These are phyloP conservation scores for Raffaelea ambrosiae DNA, from an alignment of 2,329 filamentous ascomycete genomes.

Conservation along the genomic window DNA sequence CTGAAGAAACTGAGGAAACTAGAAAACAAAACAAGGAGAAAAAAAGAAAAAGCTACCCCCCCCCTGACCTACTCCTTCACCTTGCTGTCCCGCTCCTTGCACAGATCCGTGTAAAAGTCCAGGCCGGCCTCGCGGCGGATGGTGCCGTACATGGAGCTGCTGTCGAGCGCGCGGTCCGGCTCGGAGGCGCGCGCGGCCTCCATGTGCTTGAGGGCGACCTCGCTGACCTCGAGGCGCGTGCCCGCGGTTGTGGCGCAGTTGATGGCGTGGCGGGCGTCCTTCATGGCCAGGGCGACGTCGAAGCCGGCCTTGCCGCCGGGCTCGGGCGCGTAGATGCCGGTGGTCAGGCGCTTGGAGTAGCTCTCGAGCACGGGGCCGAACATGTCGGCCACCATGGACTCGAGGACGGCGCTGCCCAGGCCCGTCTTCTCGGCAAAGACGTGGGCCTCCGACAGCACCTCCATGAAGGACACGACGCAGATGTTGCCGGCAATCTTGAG, in stretches of 20 bases:
- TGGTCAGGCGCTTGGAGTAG: conserved; percentile 6
- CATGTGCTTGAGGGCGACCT: conserved; percentile 2
- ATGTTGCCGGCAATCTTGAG: conserved; percentile 7
- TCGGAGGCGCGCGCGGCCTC: background rate
- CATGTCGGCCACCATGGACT: conserved; percentile 5
- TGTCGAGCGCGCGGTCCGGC: conserved; percentile 3
- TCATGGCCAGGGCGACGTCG: conserved; percentile 2
- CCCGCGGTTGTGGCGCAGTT: conserved; percentile 2
- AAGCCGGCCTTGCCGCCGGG: conserved; percentile 4
- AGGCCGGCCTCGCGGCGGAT: background rate
- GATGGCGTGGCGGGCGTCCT: conserved; percentile 4
- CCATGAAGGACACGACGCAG: conserved; percentile 6
- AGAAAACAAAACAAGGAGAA: too few species aligned
- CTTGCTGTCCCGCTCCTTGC: background rate
- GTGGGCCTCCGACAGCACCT: conserved; percentile 5
- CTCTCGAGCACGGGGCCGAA: conserved; percentile 7
- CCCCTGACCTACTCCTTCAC: background rate
- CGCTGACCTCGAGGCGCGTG: background rate
- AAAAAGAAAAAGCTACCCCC: too few species aligned
- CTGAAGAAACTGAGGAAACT: too few species aligned
- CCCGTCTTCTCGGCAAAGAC: conserved; percentile 6
- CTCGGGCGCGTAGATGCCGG: conserved; percentile 2
- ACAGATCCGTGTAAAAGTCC: conserved; percentile 4
- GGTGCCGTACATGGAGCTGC: conserved; percentile 5
- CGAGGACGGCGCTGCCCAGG: background rate